phyloP scores from a whole-genome alignment of 805 yeast genomes.

The Yarrowia osloensis region DNA sequence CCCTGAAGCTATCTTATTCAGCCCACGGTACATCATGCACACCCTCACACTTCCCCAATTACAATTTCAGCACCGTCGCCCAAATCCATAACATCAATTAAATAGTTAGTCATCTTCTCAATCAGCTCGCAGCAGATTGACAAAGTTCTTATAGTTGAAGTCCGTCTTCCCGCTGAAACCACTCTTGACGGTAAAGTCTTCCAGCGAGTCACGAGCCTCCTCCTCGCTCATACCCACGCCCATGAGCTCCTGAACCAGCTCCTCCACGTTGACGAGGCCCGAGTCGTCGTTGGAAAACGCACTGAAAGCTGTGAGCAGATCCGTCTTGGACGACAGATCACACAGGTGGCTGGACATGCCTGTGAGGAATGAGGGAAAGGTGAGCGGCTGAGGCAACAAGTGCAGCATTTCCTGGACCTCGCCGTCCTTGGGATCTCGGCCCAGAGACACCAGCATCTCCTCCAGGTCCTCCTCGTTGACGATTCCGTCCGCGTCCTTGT shows the following conservation, averaged over 20 bases:
- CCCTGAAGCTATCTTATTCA: no score
- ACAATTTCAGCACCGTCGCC: no score
- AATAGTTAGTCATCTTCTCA: neutral
- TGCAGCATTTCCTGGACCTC: slow-evolving; percentile 55
- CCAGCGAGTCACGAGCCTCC: slow-evolving; percentile 52
- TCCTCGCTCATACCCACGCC: slow-evolving; percentile 47
- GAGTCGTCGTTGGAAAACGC: slow-evolving; percentile 48
- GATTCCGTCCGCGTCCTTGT: slow-evolving; percentile 75
- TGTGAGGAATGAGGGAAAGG: slow-evolving; percentile 67
- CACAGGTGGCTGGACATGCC: slow-evolving; percentile 59
- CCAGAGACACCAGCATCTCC: slow-evolving; percentile 49
- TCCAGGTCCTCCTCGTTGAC: slow-evolving; percentile 44
- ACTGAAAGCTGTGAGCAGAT: slow-evolving; percentile 60
- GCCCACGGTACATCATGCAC: no score
- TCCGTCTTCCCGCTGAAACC: slow-evolving; percentile 55
- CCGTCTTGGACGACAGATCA: slow-evolving; percentile 54
- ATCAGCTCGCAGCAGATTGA: slow-evolving; percentile 41
- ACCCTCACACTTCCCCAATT: neutral
- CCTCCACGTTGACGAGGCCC: slow-evolving; percentile 52
- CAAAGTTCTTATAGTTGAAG: slow-evolving; percentile 65
- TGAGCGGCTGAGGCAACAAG: slow-evolving; percentile 46
- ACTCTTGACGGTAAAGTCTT: slow-evolving; percentile 54
- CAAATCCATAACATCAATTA: no score
- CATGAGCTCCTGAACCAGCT: slow-evolving; percentile 53
- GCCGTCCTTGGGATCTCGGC: slow-evolving; percentile 45